Percentiles rank a stretch among this genome's conserved stretches.
Conservation (phyloP, 495 filamentous ascomycete species). For the Platismatia glauca region DNA sequence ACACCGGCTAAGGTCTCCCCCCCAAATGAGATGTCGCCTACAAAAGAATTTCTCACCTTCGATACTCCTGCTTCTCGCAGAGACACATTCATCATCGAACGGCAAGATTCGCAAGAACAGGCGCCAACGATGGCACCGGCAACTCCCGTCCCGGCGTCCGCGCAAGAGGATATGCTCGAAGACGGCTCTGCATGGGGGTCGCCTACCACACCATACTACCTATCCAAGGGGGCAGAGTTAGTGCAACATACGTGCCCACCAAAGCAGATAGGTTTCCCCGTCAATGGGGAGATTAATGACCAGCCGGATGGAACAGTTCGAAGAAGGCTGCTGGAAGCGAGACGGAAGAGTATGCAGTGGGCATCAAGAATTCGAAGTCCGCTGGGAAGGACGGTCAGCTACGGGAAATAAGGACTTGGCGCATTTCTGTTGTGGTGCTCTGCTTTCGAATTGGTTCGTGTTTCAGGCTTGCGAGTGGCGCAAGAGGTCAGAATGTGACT, state of each 20-base stretch:
- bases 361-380: constrained; percentile 73
- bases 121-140: constrained; percentile 12
- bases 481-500: neutral
- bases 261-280: constrained; percentile 46
- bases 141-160: constrained; percentile 18
- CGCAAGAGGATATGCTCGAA: constrained; percentile 29
- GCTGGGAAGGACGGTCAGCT: constrained; percentile 41
- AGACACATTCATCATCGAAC: constrained; percentile 38
- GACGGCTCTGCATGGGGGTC: constrained; percentile 41
- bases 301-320: constrained; percentile 43
- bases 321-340: constrained; percentile 60
- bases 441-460: neutral
- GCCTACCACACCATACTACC: constrained; percentile 47
- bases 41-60: constrained; percentile 35
- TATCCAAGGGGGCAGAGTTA: constrained; percentile 45
- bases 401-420: constrained; percentile 18
- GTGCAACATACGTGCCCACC: constrained; percentile 68
- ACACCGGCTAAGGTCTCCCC: constrained; percentile 19
- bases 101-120: constrained; percentile 18
- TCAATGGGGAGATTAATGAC: constrained; percentile 26
- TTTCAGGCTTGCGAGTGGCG: neutral
- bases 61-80: constrained; percentile 40
- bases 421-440: neutral
- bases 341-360: constrained; percentile 75
- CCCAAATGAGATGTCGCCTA: constrained; percentile 23